Evolutionary conservation across 352 stramenopile species (phyloP), one percentile per base, ranked within the genome.

Genomic region (Phytopythium chamaehyphon): DNA sequence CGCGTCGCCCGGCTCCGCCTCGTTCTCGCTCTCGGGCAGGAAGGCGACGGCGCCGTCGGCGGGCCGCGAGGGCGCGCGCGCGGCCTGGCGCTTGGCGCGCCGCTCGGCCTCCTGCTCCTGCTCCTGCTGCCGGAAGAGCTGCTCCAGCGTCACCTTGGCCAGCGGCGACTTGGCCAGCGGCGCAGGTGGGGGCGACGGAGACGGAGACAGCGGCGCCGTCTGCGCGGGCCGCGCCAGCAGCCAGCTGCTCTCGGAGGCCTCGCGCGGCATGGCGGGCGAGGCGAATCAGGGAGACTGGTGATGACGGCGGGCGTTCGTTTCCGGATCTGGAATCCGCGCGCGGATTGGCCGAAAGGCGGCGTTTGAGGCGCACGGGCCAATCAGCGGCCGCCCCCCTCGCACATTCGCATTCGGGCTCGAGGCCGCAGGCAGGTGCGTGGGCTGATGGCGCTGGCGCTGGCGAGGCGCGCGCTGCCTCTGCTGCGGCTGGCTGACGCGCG

Each of bases 1-100:
- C 49, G 62, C 55, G 46, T 72, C 59, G 21, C 42, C 39, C n/a
- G 57, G 48, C 39, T 71, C 59, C 23, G 24, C 23, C 12, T 72
- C n/a, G n/a, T n/a, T n/a, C n/a, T n/a, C n/a, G n/a, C n/a, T n/a
- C n/a, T n/a, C 53, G 6, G 28, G 1, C 44, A 16, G n/a, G 33
- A 52, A 43, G 3, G 21, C 23, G 18, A 43, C 24, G 3, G 46
- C 33, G 7, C 31, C 46, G 1, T 19, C 44, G 24, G n/a, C 18
- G 18, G 40, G 8, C 23, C 40, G 39, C 12, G 26, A 8, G 31
- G n/a, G n/a, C n/a, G 46, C 12, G 19, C 14, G 15, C 15, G 15
- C 18, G 37, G 15, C 37, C 37, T 42, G 15, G 15, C 21, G 6
- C 46, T 52, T 52, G 46, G 46, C 46, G 31, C 46, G 33, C 28